These are phyloP conservation scores for Penicillium paxilli DNA, from an alignment of 495 filamentous ascomycete genomes.

Conservation along the genomic window DNA sequence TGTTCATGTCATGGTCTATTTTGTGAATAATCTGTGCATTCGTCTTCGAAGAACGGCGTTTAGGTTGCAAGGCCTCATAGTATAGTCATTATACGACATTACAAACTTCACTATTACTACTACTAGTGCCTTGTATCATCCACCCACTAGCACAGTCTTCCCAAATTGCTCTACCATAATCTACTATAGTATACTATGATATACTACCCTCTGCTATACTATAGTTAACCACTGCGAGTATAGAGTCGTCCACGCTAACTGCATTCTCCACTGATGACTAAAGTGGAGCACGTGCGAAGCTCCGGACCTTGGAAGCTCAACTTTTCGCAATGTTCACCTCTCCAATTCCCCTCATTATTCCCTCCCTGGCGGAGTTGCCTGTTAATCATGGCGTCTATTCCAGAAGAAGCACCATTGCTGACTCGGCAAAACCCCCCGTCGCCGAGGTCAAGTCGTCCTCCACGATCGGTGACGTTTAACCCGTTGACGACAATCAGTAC, in stretches of 20 bases:
- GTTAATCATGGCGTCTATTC: constrained; percentile 37
- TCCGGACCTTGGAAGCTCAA: constrained; percentile 27
- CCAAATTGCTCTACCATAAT: too few relatives aligned
- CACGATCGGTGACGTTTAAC: constrained; percentile 71
- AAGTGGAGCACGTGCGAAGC: constrained; percentile 35
- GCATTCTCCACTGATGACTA: constrained; percentile 12
- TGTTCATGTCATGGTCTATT: not conserved
- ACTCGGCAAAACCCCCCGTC: constrained; percentile 40
- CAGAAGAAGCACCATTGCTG: constrained; percentile 50
- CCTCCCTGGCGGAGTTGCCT: constrained; percentile 15
- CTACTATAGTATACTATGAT: too few relatives aligned
- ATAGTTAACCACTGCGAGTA: too few relatives aligned
- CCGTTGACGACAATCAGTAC: constrained; percentile 61
- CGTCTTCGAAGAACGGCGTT: too few relatives aligned
- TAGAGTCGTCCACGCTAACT: not conserved
- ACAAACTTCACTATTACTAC: too few relatives aligned
- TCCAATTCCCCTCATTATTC: constrained; percentile 10
- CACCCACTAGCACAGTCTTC: too few relatives aligned
- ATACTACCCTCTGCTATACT: too few relatives aligned
- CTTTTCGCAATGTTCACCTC: constrained; percentile 19
- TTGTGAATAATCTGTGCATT: not conserved
- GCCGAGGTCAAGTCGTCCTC: constrained; percentile 40
- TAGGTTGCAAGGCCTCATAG: too few relatives aligned
- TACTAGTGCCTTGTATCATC: too few relatives aligned
- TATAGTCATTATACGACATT: too few relatives aligned